Evolutionary conservation across 768 basidiomycete species (phyloP), one percentile per base, ranked within the genome.

Genomic region (Tricholoma furcatifolium): DNA sequence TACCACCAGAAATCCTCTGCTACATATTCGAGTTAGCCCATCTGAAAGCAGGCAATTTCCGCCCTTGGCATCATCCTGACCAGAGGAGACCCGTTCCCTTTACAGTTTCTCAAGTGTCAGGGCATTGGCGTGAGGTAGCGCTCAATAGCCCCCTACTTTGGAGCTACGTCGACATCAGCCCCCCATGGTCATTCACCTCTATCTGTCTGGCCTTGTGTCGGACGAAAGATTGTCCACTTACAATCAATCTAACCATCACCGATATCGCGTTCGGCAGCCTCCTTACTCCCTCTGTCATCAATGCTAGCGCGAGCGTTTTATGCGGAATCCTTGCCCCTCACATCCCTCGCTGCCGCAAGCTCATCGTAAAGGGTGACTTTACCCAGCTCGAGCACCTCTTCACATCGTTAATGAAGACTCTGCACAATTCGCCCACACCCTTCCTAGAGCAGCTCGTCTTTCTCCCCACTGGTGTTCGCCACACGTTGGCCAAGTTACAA

Each of bases 341-440:
- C 30, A 51, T 60, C 14, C 51, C 56, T 20, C 53, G 56, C 5
- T 60, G 59, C 34, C 49, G 45, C 21, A 60, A 50, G 34, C 46
- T 60, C 31, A 31, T 54, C 14, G 44, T 60, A 24, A 57, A 57
- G 14, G 59, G 59, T 27, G 59, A 60, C n/a, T 60, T 60, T 36
- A 24, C 41, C 21, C 56, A 54, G 32, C 42, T 55, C 14, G 53
- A 52, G 23, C 56, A 56, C 5, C 47, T 60, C 20, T 54, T 60
- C 21, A 43, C 52, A 17, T 41, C 56, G 11, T 24, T 60, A 21
- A 32, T 57, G 30, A 52, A 50, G 6, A 46, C 42, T 9, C 43
- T 60, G 1, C 43, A 53, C 6, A 24, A n/a, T 18, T 50, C 50
- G 11, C 15, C n/a, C 20, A 47, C 38, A 17, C 53, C 59, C 21